Evolutionary conservation across 129 eudicot species (phyloP), one percentile per base, ranked within the genome.

Genomic region (Sambucus nigra): DNA sequence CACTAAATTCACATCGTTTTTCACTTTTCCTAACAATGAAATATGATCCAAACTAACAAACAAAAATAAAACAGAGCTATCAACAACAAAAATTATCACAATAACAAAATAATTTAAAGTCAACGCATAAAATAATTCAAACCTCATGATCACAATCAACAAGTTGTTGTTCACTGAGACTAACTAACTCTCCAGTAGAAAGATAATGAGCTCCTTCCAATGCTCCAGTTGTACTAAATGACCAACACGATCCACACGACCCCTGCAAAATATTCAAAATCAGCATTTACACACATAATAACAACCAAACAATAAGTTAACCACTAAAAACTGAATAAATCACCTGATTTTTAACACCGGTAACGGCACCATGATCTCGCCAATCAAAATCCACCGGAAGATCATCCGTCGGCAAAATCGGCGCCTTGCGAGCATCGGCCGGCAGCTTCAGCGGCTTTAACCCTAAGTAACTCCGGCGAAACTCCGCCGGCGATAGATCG

Each of bases 131-230:
- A 25, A 51, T 2, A 50, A 28, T 8, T 22, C 75, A 38, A 21
- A 89, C 95, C 95, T 84, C 95, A 50, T 89, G 98, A 69, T 89
- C 95, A 51, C 98, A 84, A 69, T 89, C 98, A 52, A 89, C 98
- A 17, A 89, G 94, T 57, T 89, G 98, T 38, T 89, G 98, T 53
- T 89, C 98, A 64, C 98, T 89, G 57, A 89, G 93, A 74, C 94
- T 89, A 53, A 78, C 94, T 27, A 89, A 83, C 63, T 89, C 78
- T 35, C 95, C 98, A n/a, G 95, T 89, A 2, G 81, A 70, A 50
- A 89, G 79, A 45, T 26, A 89, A 70, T 85, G 77, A 16, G 98
- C 88, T 47, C 95, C 98, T 74, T 89, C 98, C 60, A 89, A 32
- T 2, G 98, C 95, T 25, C 98, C 98, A 2, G 93, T 85, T 0